phyloP scores from a whole-genome alignment of 1,284 basidiomycete species.

The Laetiporus sulphureus region DNA sequence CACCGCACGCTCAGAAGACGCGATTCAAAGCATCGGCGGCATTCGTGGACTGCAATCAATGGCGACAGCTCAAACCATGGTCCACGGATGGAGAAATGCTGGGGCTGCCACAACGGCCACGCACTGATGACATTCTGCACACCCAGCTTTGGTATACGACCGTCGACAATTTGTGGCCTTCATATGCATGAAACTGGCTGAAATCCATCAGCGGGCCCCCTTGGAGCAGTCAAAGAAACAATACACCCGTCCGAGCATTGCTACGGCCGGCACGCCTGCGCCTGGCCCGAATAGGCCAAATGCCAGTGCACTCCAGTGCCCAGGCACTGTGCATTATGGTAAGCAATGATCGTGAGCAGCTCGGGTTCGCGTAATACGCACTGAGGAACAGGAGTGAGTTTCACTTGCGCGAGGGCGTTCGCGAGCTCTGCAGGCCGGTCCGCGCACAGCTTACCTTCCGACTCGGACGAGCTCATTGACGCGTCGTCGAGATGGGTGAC shows the following conservation, averaged over 20 bases:
- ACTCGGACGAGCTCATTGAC: not conserved
- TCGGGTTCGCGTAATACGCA: no score
- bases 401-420: no score
- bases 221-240: not conserved
- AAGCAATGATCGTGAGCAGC: no score
- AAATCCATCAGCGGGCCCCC: not conserved
- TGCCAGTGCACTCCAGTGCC: constrained; percentile 71
- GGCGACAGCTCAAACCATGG: no score
- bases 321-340: no score
- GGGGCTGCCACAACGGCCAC: no score
- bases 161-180: constrained; percentile 62
- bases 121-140: constrained; percentile 68
- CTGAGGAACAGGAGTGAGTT: no score
- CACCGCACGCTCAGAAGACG: constrained; percentile 60
- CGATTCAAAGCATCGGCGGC: constrained; percentile 77
- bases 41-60: constrained; percentile 90
- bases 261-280: constrained; percentile 64
- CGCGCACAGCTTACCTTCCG: no score
- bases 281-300: constrained; percentile 67
- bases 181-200: constrained; percentile 74
- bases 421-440: no score
- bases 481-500: not conserved
- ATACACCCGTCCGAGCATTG: constrained; percentile 76
- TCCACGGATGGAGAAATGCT: no score
- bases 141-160: constrained; percentile 71